Conservation (phyloP, 1,284 basidiomycete genomes). For the Dichomitus squalens region DNA sequence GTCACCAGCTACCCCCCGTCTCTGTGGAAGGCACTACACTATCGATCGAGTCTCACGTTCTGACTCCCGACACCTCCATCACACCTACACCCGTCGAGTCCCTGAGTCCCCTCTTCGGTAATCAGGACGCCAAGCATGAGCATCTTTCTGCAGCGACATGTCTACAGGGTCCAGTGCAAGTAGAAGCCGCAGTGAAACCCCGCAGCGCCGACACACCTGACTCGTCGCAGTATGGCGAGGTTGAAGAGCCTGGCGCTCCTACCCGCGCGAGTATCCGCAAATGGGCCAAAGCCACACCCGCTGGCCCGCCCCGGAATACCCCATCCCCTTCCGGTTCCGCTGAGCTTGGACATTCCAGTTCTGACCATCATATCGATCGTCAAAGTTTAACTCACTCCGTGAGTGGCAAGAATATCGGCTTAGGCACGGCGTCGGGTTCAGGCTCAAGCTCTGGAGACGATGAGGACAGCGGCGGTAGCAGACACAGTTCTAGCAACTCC, state of each 20-base stretch:
- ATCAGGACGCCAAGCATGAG: too few species aligned
- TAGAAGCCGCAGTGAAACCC: too few species aligned
- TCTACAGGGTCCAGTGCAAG: too few species aligned
- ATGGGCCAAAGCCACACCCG: slow-evolving; percentile 15
- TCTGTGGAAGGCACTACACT: background rate
- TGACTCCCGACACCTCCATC: slow-evolving; percentile 4
- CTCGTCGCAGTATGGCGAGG: background rate
- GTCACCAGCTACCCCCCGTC: background rate
- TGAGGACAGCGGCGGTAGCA: slow-evolving; percentile 5
- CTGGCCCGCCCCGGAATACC: slow-evolving; percentile 8
- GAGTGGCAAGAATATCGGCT: too few species aligned
- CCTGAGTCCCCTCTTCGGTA: background rate
- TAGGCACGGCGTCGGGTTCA: too few species aligned
- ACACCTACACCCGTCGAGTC: too few species aligned
- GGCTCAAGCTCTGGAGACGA: too few species aligned
- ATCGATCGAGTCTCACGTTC: background rate
- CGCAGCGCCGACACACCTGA: background rate
- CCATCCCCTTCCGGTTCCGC: slow-evolving; percentile 2
- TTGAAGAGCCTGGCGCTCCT: slow-evolving; percentile 4
- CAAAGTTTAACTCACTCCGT: too few species aligned
- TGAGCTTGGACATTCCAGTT: too few species aligned
- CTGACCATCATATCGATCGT: too few species aligned
- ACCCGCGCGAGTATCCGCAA: slow-evolving; percentile 20
- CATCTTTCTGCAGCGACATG: too few species aligned
- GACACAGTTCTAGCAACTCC: background rate